Conservation (phyloP, 345 rosid genomes). For the Ailanthus altissimus region DNA sequence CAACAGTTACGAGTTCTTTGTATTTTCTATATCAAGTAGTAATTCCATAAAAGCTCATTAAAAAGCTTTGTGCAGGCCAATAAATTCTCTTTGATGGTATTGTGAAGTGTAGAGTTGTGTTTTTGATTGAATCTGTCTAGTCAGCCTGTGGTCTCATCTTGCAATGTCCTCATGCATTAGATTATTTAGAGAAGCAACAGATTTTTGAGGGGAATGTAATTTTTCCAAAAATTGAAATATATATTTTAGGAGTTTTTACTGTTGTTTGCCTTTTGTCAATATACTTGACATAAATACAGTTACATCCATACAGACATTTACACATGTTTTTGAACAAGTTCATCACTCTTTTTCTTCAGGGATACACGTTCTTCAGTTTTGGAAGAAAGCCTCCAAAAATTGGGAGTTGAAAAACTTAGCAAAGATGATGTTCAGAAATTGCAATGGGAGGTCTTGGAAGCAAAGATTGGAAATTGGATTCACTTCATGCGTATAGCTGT, state of each 20-base stretch:
- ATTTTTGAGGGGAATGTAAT: not conserved
- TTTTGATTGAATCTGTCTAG: slow-evolving; percentile 2
- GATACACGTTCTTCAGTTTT: slow-evolving; percentile 78
- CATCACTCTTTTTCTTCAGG: slow-evolving; percentile 41
- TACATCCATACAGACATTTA: not conserved
- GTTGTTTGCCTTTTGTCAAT: not conserved
- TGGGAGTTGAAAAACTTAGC: slow-evolving; percentile 95
- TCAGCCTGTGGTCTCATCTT: not conserved
- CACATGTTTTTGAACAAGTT: not conserved
- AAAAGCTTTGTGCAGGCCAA: not conserved
- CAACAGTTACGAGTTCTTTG: not conserved
- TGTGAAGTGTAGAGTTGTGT: not conserved
- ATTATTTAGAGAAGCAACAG: not conserved
- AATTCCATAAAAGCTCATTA: not conserved
- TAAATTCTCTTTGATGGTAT: not conserved
- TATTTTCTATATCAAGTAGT: not conserved
- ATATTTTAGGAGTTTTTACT: not conserved
- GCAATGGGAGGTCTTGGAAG: slow-evolving; percentile 99
- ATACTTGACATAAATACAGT: not conserved
- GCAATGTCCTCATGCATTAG: not conserved
- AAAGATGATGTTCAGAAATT: slow-evolving; percentile 97
- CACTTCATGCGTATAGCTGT: slow-evolving; percentile 99
- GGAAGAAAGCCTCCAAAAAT: slow-evolving; percentile 83
- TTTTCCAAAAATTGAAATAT: not conserved
- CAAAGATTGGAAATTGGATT: slow-evolving; percentile 97